Evolutionary conservation across 176 grass and related monocot genomes (phyloP), one percentile per base, ranked within the genome.

Genomic region (Hordeum marinum): DNA sequence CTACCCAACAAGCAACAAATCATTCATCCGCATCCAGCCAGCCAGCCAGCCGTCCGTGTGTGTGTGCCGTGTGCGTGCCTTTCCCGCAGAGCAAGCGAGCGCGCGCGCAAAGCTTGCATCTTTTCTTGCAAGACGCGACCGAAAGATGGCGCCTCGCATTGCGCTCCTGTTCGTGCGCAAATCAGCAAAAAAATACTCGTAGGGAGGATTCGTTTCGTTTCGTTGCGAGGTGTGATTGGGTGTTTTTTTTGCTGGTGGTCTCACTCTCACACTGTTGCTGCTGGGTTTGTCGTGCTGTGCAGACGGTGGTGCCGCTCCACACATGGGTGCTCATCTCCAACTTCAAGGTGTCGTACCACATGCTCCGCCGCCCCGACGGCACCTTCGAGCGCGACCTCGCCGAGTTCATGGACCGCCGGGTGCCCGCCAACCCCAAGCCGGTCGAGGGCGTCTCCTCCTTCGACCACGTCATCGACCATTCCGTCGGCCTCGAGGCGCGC

Each of bases 281-380:
- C 76, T 80, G 80, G n/a, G 4, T 81, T 76, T 20, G 40, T 70
- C 74, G 63, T 36, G 4, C 24, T 87, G 27, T 65, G 48, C 93
- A 98, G 93, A 92, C 84, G 76, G 91, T 45, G 32, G 96, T 99
- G 85, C 96, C 96, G 79, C 88, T 96, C 50, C 85, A 99, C 90
- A 96, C 93, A 73, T 94, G 90, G 91, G 90, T 99, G 52, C 96
- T 99, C 84, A 99, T 96, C 82, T 99, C 96, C 88, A 94, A 99
- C 90, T 99, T 92, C 93, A 99, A 99, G 89, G 50, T 99, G 81
- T 79, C 90, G 26, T 99, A 99, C 91, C 92, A 94, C 86, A 90
- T 96, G 86, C 86, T 96, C 32, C 96, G 96, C 46, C 91, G 96
- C 8, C 88, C 96, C 20, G 96, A 99, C 52, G 96, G 96, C 81